Evolutionary conservation across 495 filamentous ascomycete species (phyloP), one percentile per base, ranked within the genome.

Genomic region (Podospora fimiseda): DNA sequence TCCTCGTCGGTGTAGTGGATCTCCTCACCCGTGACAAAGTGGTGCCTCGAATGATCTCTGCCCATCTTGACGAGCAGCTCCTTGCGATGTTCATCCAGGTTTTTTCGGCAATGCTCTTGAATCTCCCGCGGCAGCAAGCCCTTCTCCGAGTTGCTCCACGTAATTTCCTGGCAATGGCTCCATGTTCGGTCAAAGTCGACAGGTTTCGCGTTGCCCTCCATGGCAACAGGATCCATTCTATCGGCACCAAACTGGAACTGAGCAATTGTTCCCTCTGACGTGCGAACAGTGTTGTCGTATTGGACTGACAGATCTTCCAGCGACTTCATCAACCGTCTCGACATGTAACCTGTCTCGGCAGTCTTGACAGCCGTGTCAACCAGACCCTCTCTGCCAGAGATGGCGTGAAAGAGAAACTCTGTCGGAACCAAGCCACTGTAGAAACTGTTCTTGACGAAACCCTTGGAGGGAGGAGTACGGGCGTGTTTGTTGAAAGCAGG

Each of bases 351-450:
- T 4, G 93, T 98, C 69, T 98, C 93, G 22, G 93, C 93, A 14
- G 93, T 98, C 74, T 98, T 98, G 71, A 98, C 93, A 27, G 93
- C 93, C n/a, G 93, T 98, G 81, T 98, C 93, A 60, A 98, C 91
- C 56, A 98, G 74, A 80, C 93, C 93, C 82, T 96, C 93, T 83
- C 93, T 87, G 64, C 93, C 93, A 39, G 89, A 93, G 73, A 97
- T 96, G 54, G 93, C 93, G 77, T 98, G 93, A 74, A 98, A 97
- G 54, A 96, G 81, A 71, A 98, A 96, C 63, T 98, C 93, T 0
- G 84, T 87, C 2, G 94, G 90, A 9, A 80, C 74, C 2, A 98
- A 72, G n/a, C 94, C 93, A 0, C 86, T 87, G 71, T 93, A 98
- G 77, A 98, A 98, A 72, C 90, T 96, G 73, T 97, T 98, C 43